Base-by-base conservation (phyloP, 1,139 yeast species). In the Schwanniomyces etchellsii region DNA sequence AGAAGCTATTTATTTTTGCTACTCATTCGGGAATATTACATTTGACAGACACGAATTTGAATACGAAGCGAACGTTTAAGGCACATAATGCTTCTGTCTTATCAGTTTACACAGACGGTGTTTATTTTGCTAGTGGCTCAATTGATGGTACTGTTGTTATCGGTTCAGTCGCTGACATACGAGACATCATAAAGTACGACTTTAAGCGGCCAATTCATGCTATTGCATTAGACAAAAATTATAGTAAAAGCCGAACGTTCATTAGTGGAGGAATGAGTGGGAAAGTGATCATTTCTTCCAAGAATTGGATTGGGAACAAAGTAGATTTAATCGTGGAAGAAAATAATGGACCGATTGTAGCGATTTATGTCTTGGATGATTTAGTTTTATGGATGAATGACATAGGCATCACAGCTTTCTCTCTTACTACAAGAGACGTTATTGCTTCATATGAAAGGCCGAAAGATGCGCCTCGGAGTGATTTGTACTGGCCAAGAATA, bases 211-310 rank as follows among this genome's bases (percentile, higher is more conserved):
- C 98, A 0, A 74, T 93, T 0, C 94, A 88, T 50, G 77, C 94
- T 0, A 93, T 91, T 3, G 82, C 89, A 0, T 54, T 93, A 4
- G 94, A 85, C 42, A 74, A 77, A 13, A 74, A 80, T 38, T 91
- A 83, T 50, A 52, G 55, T 26, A 67, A 64, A 9, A 68, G 78
- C 0, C 72, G 77, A 35, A 69, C 81, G 7, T 88, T 86, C 42
- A 66, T 85, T 0, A 80, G 89, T 23, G 97, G 97, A 3, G 97
- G 97, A 0, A 86, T 81, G 65, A 81, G 91, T 11, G 97, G 97
- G 0, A 77, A 83, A 35, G 81, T 91, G 0, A 60, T 83, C 0
- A 60, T 79, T 33, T 81, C 94, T 1, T 81, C 81, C 28, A 69
- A 78, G 38, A 84, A 83, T 42, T 91, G 98, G 98, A 57, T 91